Evolutionary conservation across 192 early-diverging fungal species (phyloP).

Genomic region (Backusella sp.): DNA sequence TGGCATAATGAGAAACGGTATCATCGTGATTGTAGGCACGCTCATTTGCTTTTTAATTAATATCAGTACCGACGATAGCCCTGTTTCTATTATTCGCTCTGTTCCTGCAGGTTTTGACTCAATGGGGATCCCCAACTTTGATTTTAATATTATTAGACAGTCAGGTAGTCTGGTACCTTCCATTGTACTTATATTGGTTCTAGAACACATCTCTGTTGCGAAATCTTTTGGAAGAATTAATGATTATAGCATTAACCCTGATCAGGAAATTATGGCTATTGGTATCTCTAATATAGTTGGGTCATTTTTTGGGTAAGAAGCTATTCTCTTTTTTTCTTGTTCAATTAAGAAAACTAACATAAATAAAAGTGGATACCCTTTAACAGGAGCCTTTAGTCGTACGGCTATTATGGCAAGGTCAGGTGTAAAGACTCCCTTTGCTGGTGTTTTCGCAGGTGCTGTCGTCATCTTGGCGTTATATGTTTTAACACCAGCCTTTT

Average conservation of each 20-base stretch:
- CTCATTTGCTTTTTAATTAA: constrained; percentile 61
- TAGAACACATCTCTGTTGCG: constrained; percentile 89
- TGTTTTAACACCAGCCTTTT: constrained; percentile 76
- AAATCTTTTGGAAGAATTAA: constrained; percentile 87
- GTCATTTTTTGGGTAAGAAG: constrained; percentile 69
- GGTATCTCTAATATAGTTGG: constrained; percentile 81
- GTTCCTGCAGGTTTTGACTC: constrained; percentile 73
- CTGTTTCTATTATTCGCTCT: constrained; percentile 62
- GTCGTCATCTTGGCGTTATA: constrained; percentile 79
- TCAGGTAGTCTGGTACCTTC: constrained; percentile 56
- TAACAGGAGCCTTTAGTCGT: constrained; percentile 92
- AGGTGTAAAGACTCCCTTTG: constrained; percentile 76
- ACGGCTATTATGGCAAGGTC: constrained; percentile 83
- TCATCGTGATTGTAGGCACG: constrained; percentile 70
- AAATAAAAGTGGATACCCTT: constrained; percentile 70
- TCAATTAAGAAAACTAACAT: not conserved
- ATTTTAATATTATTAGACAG: constrained; percentile 29
- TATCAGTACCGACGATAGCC: constrained; percentile 28
- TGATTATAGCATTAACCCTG: constrained; percentile 73
- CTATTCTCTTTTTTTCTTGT: not conserved
- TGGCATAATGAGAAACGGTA: constrained; percentile 67
- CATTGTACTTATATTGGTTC: constrained; percentile 70
- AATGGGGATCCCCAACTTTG: constrained; percentile 45
- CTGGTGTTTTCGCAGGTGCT: constrained; percentile 67
- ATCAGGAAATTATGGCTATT: constrained; percentile 90